These are phyloP conservation scores for Salisapilia sapeloensis DNA, from an alignment of 352 stramenopile species.

Conservation along the genomic window DNA sequence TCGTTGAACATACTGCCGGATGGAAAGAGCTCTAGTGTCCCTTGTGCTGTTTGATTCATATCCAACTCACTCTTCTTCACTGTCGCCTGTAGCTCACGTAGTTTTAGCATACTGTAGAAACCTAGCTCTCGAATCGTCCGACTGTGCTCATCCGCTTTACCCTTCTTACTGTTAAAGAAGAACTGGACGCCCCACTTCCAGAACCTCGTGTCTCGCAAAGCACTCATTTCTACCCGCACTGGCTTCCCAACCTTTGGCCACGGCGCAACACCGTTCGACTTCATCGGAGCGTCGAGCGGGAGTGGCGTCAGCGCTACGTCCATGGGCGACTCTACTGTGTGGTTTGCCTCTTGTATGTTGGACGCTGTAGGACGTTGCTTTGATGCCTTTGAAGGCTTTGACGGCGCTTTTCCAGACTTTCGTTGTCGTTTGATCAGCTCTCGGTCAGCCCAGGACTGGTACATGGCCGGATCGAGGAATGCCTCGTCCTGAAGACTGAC, in stretches of 20 bases:
- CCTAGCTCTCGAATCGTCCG: slow-evolving; percentile 68
- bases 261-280: slow-evolving; percentile 14
- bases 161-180: slow-evolving; percentile 67
- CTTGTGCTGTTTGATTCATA: slow-evolving; percentile 78
- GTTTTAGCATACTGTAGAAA: slow-evolving; percentile 79
- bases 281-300: no score
- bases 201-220: slow-evolving; percentile 64
- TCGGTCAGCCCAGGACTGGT: slow-evolving; percentile 67
- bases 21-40: slow-evolving; percentile 68
- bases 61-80: slow-evolving; percentile 64
- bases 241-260: slow-evolving; percentile 34
- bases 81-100: slow-evolving; percentile 54
- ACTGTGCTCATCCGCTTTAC: slow-evolving; percentile 52
- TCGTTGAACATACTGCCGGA: slow-evolving; percentile 31
- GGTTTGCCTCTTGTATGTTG: neutral
- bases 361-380: neutral
- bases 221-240: slow-evolving; percentile 72
- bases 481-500: slow-evolving; percentile 68
- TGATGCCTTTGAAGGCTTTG: no score
- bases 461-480: slow-evolving; percentile 69
- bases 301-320: slow-evolving; percentile 7
- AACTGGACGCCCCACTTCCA: slow-evolving; percentile 81
- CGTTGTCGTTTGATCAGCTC: slow-evolving; percentile 12
- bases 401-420: no score
- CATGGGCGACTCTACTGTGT: neutral